Base-by-base conservation (phyloP, 371 early-diverging fungal genomes). In the Nematocida sp. region DNA sequence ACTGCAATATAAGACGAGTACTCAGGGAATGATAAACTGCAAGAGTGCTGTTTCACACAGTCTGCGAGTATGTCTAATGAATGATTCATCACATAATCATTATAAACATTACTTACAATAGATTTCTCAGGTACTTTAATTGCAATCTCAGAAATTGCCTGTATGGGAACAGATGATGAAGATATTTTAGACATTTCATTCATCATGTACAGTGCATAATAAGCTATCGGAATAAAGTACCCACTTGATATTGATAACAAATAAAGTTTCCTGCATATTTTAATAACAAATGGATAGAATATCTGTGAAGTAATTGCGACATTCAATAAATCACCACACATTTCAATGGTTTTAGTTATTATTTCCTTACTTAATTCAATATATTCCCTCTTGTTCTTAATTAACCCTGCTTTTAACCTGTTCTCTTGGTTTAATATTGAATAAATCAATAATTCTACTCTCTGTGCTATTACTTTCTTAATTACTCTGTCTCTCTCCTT, bases 191-290 rank as follows among this genome's bases (percentile, higher is more conserved):
- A 15, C 66, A 74, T 66, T 15, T 66, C 55, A 40, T 25, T 64
- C 74, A 74, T 74, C 64, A 74, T 62, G 66, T 74, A n/a, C 54
- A 74, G 52, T 1, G 45, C 66, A 46, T 74, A 74, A 66, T 61
- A 74, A 13, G 74, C 9, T n/a, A 66, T 44, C 5, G 74, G 74
- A 66, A 74, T 66, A 39, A 74, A 74, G 50, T n/a, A 52, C 9
- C 25, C 64, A 25, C 42, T 57, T 3, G 56, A 54, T 7, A 40
- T 42, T 1, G 66, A 42, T n/a, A 74, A 27, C 0, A 45, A 23
- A 3, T 4, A 9, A 20, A 74, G 33, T 4, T 40, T 44, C 55
- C 55, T 62, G 25, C 15, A 13, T 18, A 66, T 45, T 44, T 23
- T 23, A 11, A 74, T 7, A 11, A 74, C 66, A 62, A 74, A 74